Conservation (phyloP, 1,139 yeast species). For the Debaryomyces fabryi region DNA sequence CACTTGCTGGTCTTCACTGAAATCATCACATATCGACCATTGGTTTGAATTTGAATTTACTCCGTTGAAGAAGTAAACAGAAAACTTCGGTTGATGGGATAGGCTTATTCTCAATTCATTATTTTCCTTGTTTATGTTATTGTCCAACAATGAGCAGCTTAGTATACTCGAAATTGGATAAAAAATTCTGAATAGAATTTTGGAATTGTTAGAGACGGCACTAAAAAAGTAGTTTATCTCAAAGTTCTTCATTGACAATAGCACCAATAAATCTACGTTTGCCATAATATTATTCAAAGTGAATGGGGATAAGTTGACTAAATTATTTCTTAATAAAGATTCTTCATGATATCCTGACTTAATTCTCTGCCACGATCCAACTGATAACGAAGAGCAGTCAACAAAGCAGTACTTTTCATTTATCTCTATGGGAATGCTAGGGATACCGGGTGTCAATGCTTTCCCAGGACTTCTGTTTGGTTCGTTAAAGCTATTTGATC, state of each 20-base stretch:
- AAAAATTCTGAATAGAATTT: slow-evolving; percentile 69
- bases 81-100: slow-evolving; percentile 69
- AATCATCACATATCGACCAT: slow-evolving; percentile 84
- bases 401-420: slow-evolving; percentile 70
- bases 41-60: slow-evolving; percentile 58
- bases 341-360: slow-evolving; percentile 60
- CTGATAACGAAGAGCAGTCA: slow-evolving; percentile 67
- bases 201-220: slow-evolving; percentile 66
- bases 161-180: slow-evolving; percentile 56
- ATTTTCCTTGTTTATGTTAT: slow-evolving; percentile 43
- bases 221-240: slow-evolving; percentile 76
- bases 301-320: slow-evolving; percentile 67
- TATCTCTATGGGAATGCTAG: slow-evolving; percentile 50
- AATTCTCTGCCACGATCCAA: slow-evolving; percentile 79
- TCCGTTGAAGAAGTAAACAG: slow-evolving; percentile 66
- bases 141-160: slow-evolving; percentile 51
- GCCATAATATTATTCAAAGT: slow-evolving; percentile 64
- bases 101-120: slow-evolving; percentile 56
- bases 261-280: slow-evolving; percentile 66
- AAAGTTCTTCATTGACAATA: slow-evolving; percentile 65
- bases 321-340: slow-evolving; percentile 40
- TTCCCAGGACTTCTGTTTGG: slow-evolving; percentile 10
- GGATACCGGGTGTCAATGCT: slow-evolving; percentile 5
- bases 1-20: slow-evolving; percentile 80
- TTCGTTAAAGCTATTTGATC: slow-evolving; percentile 26